Evolutionary conservation across 768 basidiomycete species (phyloP), one percentile per base, ranked within the genome.

Genomic region (Leccinum broughii): DNA sequence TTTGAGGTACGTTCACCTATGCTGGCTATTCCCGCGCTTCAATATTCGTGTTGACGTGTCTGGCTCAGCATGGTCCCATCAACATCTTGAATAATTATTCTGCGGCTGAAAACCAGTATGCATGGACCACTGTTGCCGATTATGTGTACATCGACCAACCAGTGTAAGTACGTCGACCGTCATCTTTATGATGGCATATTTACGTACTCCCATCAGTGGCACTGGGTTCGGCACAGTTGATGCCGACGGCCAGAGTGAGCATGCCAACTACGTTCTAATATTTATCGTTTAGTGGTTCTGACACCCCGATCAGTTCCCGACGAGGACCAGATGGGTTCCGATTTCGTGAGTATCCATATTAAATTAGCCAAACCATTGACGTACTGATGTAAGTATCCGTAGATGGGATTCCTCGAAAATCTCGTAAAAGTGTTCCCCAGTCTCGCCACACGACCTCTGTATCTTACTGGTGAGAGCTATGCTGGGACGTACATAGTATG

Each of bases 81-180:
- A 77, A 78, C 5, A 77, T 90, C 52, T 72, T 76, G 28, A 70
- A 75, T 59, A 77, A 89, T 64, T 84, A 83, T 56, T 78, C 76
- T 11, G 68, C 78, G 1, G 70, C 71, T 17, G 65, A 76, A 17
- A 89, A 89, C 63, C 68, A 77, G 4, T 80, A 83, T 68, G 79
- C 82, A 62, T 89, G 86, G 84, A 73, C 81, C 58, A 79, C 74
- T 39, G 64, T 88, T 26, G 81, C 85, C 5, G 66, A 59, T 37
- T 85, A 83, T 62, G 80, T 90, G 55, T 89, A 85, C 85, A 76
- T 90, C 54, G 89, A 90, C 65, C 85, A 89, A 58, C 89, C 88
- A 55, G 87, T 87, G 68, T 76, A 32, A 32, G 32, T 32, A 67
- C 2, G 77, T 65, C 46, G 5, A 9, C 10, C 9, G 9, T 15